Evolutionary conservation across 306 rosid species (phyloP).

Genomic region (Prunus armeniaca): DNA sequence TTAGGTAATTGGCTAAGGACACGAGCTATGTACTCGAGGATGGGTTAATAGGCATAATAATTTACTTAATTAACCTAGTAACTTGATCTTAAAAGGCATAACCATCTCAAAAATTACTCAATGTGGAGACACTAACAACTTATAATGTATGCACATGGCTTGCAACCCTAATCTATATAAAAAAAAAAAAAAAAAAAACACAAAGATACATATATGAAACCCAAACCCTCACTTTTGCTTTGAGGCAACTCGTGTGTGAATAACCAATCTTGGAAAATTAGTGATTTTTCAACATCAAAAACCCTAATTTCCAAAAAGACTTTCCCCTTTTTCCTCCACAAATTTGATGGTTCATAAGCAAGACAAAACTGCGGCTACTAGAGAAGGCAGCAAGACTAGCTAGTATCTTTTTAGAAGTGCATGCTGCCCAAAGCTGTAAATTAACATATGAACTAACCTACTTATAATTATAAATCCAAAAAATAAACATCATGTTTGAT

Average conservation of each 20-base stretch:
- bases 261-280: conserved; percentile 1
- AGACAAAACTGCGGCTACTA: background rate
- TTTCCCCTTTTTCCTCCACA: background rate
- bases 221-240: background rate
- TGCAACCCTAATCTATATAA: background rate
- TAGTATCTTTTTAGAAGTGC: background rate
- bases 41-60: background rate
- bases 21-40: no score
- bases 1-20: no score
- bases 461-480: background rate
- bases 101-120: background rate
- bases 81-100: background rate
- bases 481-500: background rate
- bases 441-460: conserved; percentile 1
- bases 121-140: background rate
- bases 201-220: background rate
- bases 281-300: background rate
- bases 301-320: background rate
- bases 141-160: background rate
- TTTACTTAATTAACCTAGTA: background rate
- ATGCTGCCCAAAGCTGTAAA: background rate
- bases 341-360: background rate
- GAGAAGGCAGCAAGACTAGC: background rate
- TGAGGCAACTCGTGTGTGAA: background rate
- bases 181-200: background rate